phyloP scores from a whole-genome alignment of 495 filamentous ascomycete species.

The Cetradonia linearis region DNA sequence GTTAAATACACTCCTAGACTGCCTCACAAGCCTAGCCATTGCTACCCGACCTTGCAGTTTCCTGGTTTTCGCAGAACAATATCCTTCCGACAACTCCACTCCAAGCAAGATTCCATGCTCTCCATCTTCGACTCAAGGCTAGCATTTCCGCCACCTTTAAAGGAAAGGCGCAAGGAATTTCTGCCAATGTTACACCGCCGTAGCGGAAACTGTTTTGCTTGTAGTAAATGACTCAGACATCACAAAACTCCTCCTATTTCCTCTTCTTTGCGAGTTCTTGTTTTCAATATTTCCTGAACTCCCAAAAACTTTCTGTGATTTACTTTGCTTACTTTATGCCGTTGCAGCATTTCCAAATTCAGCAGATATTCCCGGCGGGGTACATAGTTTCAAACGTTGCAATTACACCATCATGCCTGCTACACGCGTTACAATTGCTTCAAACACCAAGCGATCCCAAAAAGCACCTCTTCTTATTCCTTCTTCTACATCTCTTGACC shows the following conservation, averaged over 20 bases:
- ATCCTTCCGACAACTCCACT: neutral
- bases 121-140: neutral
- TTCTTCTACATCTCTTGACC: constrained; percentile 18
- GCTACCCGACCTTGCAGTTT: neutral
- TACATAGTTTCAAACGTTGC: neutral
- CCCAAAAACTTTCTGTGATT: neutral
- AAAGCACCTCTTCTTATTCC: constrained; percentile 24
- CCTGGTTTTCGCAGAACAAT: neutral
- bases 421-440: constrained; percentile 23
- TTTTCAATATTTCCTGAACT: neutral
- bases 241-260: no score
- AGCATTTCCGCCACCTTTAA: neutral
- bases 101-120: neutral
- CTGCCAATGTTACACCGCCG: neutral
- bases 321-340: neutral
- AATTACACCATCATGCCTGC: constrained; percentile 12
- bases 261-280: neutral
- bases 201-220: neutral
- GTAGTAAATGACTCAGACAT: neutral
- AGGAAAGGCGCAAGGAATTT: neutral
- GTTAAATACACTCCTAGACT: no score
- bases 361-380: neutral
- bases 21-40: neutral
- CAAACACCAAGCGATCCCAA: constrained; percentile 22
- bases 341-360: neutral